A percentile compares a stretch with the other conserved stretches of the same genome.
These are phyloP conservation scores for Westerdykella ornata DNA, from an alignment of 2,329 filamentous ascomycete genomes.

Conservation along the genomic window DNA sequence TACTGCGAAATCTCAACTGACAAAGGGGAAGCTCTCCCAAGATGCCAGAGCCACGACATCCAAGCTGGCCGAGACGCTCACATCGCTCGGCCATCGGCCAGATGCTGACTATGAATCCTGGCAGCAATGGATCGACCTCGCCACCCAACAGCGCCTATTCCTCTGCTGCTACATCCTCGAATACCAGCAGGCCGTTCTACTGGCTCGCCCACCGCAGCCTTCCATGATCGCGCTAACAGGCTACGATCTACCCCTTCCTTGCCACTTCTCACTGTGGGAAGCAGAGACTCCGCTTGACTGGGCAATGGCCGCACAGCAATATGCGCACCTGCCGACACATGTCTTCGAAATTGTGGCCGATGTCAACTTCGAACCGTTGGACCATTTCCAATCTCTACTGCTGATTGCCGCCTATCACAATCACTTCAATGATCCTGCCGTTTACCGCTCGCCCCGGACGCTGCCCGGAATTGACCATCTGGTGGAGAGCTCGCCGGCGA, in stretches of 20 bases:
- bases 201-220: conserved; percentile 18
- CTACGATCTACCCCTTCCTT: conserved; percentile 36
- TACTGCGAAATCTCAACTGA: conserved; percentile 6
- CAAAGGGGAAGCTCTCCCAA: conserved; percentile 15
- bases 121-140: conserved; percentile 29
- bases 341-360: conserved; percentile 21
- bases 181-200: conserved; percentile 31
- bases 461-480: conserved; percentile 18
- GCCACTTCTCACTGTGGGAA: conserved; percentile 35
- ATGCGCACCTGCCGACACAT: conserved; percentile 14
- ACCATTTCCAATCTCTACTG: conserved; percentile 35
- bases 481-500: conserved; percentile 18
- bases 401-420: conserved; percentile 33
- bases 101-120: conserved; percentile 22
- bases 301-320: conserved; percentile 17
- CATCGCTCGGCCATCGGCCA: conserved; percentile 14
- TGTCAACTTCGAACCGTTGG: conserved; percentile 10
- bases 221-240: conserved; percentile 16
- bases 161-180: conserved; percentile 41
- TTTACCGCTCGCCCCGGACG: conserved; percentile 11
- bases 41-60: conserved; percentile 14
- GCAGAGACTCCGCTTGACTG: conserved; percentile 19
- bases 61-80: conserved; percentile 13
- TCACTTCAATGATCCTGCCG: conserved; percentile 13
- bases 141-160: conserved; percentile 34